phyloP scores from a whole-genome alignment of 2,329 filamentous ascomycete genomes.

The Monilinia polystroma region DNA sequence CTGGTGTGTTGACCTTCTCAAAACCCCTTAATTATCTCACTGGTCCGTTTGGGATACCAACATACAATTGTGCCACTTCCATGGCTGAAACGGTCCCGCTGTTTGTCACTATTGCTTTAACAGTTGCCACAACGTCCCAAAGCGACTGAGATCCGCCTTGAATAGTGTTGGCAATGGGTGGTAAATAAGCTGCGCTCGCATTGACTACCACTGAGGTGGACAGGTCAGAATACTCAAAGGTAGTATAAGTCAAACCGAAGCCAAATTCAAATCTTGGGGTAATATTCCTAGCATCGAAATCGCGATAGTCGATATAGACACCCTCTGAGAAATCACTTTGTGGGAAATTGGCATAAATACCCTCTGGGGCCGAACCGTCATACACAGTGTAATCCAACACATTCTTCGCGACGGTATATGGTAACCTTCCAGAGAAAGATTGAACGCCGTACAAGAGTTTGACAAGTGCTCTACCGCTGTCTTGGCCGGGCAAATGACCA shows the following conservation, averaged over 20 bases:
- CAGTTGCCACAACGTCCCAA: too few relatives aligned
- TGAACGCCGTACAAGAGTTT: constrained; percentile 46
- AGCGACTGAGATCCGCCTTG: too few relatives aligned
- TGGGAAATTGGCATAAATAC: constrained; percentile 50
- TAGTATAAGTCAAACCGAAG: constrained; percentile 56
- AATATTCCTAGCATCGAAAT: constrained; percentile 46
- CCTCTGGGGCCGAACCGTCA: constrained; percentile 46
- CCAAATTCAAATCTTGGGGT: constrained; percentile 43
- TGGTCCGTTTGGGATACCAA: too few relatives aligned
- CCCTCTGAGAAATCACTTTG: constrained; percentile 51
- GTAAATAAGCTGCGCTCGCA: too few relatives aligned
- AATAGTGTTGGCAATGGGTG: too few relatives aligned
- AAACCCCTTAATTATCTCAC: too few relatives aligned
- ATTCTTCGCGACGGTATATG: constrained; percentile 64
- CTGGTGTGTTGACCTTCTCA: too few relatives aligned
- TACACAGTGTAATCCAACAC: constrained; percentile 50
- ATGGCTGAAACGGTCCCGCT: too few relatives aligned
- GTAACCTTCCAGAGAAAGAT: constrained; percentile 41
- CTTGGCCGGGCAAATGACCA: constrained; percentile 60
- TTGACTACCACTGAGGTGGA: constrained; percentile 33
- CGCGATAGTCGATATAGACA: constrained; percentile 51
- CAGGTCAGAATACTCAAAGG: constrained; percentile 49
- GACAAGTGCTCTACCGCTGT: constrained; percentile 59
- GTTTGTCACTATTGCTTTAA: too few relatives aligned
- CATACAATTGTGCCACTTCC: too few relatives aligned